A percentile compares a stretch with the other conserved stretches of the same genome.
Conservation (phyloP, 768 basidiomycete species). For the Naematelia aurantialba region DNA sequence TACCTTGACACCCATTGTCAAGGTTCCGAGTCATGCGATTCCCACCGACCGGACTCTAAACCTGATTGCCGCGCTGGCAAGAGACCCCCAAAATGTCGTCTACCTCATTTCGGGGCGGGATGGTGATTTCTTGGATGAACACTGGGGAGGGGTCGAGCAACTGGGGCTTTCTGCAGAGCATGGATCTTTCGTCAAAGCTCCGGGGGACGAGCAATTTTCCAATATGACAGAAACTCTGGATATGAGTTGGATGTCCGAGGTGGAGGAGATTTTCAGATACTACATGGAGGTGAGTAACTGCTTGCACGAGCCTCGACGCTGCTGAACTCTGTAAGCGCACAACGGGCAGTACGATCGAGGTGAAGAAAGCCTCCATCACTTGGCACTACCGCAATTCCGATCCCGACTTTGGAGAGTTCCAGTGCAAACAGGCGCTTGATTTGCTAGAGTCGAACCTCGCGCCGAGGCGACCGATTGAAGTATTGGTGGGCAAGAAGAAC, state of each 20-base stretch:
- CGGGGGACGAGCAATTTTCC: constrained; percentile 66
- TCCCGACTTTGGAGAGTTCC: constrained; percentile 94
- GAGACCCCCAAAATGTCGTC: constrained; percentile 83
- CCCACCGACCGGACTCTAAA: constrained; percentile 71
- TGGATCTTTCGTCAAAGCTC: constrained; percentile 81
- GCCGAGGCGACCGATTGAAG: constrained; percentile 93
- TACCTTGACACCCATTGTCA: constrained; percentile 94
- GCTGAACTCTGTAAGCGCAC: constrained; percentile 59
- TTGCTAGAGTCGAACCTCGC: constrained; percentile 89
- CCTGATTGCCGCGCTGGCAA: constrained; percentile 67
- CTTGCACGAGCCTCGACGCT: not conserved
- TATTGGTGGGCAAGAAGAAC: constrained; percentile 97
- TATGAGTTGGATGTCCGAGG: constrained; percentile 97
- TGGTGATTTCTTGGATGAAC: constrained; percentile 82
- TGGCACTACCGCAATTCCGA: constrained; percentile 94
- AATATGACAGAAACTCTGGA: constrained; percentile 89
- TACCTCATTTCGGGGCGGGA: constrained; percentile 98
- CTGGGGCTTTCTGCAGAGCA: constrained; percentile 95
- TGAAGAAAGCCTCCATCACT: constrained; percentile 95
- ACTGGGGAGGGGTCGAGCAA: constrained; percentile 74
- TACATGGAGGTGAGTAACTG: constrained; percentile 72
- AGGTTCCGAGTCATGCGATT: constrained; percentile 78
- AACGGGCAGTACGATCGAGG: constrained; percentile 91
- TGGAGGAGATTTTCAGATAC: constrained; percentile 90
- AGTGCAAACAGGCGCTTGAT: constrained; percentile 95